A percentile compares a stretch with the other conserved stretches of the same genome.
Evolutionary conservation across 352 stramenopile species (phyloP).

Genomic region (Peronospora belbahrii): DNA sequence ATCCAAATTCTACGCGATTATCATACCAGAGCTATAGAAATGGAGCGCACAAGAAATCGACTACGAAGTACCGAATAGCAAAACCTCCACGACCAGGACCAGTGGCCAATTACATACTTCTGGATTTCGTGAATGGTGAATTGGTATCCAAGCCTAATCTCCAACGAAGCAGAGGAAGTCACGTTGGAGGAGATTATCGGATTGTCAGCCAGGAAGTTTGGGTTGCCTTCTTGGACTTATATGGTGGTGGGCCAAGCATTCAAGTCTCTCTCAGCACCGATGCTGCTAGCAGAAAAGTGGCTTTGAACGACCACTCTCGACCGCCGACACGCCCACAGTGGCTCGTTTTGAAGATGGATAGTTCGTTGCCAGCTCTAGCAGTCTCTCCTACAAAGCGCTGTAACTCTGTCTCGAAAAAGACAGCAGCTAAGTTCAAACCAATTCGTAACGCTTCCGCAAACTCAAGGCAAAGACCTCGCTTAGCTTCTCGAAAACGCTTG

Average conservation of each 20-base stretch:
- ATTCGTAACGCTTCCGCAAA: not conserved
- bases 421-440: constrained; percentile 7
- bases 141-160: constrained; percentile 39
- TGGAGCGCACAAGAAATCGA: constrained; percentile 1
- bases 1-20: constrained; percentile 1
- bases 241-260: constrained; percentile 61
- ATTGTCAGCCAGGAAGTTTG: constrained; percentile 66
- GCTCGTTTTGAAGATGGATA: constrained; percentile 52
- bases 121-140: constrained; percentile 60
- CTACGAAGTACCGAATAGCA: constrained; percentile 4
- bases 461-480: constrained; percentile 1
- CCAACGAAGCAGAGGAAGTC: constrained; percentile 32
- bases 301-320: not conserved
- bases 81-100: constrained; percentile 35
- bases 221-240: constrained; percentile 47
- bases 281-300: not conserved
- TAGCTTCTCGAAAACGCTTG: constrained; percentile 8
- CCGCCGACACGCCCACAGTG: constrained; percentile 18
- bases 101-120: constrained; percentile 55
- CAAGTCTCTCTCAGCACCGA: constrained; percentile 20
- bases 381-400: constrained; percentile 2
- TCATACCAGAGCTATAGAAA: not conserved
- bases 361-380: constrained; percentile 22
- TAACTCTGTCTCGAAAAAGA: constrained; percentile 13
- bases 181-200: constrained; percentile 40